Evolutionary conservation across 129 eudicot species (phyloP).

Genomic region (Artemisia tridentata): DNA sequence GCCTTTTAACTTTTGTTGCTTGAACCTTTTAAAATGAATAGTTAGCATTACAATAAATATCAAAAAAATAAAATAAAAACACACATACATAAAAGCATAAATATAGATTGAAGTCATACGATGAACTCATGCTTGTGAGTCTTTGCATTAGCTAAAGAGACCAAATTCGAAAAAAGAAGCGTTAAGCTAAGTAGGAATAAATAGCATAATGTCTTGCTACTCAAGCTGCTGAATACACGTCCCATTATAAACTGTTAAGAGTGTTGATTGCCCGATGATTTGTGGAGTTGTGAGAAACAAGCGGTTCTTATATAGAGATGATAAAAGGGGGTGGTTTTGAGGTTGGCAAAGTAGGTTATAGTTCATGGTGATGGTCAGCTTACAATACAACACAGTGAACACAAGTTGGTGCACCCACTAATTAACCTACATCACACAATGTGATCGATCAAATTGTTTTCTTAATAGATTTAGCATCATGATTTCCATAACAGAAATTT

Average conservation of each 20-base stretch:
- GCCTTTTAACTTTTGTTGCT: constrained; percentile 85
- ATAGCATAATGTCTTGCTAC: constrained; percentile 15
- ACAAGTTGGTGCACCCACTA: constrained; percentile 93
- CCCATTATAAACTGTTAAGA: constrained; percentile 33
- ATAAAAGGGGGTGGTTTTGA: constrained; percentile 35
- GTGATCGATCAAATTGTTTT: constrained; percentile 29
- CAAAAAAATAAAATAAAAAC: no score
- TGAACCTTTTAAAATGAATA: constrained; percentile 51
- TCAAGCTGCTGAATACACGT: constrained; percentile 16
- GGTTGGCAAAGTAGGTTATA: constrained; percentile 74
- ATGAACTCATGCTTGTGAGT: constrained; percentile 71
- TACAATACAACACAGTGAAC: constrained; percentile 32
- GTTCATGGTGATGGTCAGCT: constrained; percentile 29
- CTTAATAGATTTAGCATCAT: constrained; percentile 23
- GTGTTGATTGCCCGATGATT: no score
- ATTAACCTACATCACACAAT: constrained; percentile 38
- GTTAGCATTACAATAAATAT: constrained; percentile 2
- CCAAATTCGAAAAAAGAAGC: constrained; percentile 42
- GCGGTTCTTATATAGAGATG: no score
- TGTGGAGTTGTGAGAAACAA: no score
- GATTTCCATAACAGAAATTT: constrained; percentile 22
- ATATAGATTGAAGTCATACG: constrained; percentile 39
- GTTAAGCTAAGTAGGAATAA: constrained; percentile 38
- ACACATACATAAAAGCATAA: no score
- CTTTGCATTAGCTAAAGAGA: constrained; percentile 43